Evolutionary conservation across 495 filamentous ascomycete species (phyloP).

Genomic region (Neurospora hispaniola): DNA sequence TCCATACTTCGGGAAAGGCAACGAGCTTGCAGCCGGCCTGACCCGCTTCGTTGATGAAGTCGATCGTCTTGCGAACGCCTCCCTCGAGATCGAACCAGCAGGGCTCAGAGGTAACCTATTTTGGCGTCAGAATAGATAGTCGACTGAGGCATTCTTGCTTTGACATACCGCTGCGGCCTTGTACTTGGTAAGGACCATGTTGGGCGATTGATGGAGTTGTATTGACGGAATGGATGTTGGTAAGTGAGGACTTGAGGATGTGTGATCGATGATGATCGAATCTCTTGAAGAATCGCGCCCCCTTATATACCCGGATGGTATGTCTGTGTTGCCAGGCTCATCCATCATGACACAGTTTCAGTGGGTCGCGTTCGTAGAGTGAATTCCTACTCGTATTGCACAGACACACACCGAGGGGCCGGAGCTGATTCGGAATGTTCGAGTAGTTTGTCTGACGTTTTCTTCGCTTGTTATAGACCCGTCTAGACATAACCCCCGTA

Average conservation of each 20-base stretch:
- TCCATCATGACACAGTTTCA: too few species aligned
- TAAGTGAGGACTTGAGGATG: not conserved
- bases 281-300: not conserved
- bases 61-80: not conserved
- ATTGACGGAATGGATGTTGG: not conserved
- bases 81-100: not conserved
- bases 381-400: too few species aligned
- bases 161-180: not conserved
- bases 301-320: not conserved
- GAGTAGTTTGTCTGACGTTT: not conserved
- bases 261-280: not conserved
- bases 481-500: not conserved
- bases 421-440: not conserved
- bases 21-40: not conserved
- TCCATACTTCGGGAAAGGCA: not conserved
- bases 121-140: not conserved
- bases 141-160: not conserved
- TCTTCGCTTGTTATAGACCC: too few species aligned
- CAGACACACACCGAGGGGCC: too few species aligned
- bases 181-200: not conserved
- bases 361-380: too few species aligned
- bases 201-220: not conserved
- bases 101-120: not conserved
- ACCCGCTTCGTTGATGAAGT: not conserved
- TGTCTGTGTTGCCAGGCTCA: too few species aligned